A percentile compares a stretch with the other conserved stretches of the same genome.
Evolutionary conservation across 208 protist genomes (phyloP).

Genomic region (Trypanosomatidae sp.): DNA sequence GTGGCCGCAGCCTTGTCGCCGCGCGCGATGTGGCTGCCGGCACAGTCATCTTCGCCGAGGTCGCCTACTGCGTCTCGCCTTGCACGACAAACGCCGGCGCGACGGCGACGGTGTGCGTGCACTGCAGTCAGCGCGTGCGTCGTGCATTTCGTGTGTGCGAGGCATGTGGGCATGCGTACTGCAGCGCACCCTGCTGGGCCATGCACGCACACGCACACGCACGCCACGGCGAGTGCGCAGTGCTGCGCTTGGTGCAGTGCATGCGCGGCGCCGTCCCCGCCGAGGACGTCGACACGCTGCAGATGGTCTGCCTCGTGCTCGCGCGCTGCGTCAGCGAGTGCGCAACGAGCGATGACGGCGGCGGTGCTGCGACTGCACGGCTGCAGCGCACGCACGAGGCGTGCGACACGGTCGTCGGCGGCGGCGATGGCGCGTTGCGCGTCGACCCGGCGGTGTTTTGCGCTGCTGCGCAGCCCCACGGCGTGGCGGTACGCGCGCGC

Average conservation of each 20-base stretch:
- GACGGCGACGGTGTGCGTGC: slow-evolving; percentile 10
- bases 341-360: no score
- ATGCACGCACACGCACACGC: slow-evolving; percentile 1
- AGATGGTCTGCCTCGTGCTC: slow-evolving; percentile 9
- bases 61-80: slow-evolving; percentile 10
- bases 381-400: no score
- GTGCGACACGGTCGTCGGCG: no score
- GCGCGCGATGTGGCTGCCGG: slow-evolving; percentile 9
- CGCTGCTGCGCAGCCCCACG: no score
- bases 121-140: slow-evolving; percentile 5
- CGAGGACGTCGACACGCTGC: slow-evolving; percentile 18
- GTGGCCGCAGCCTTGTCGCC: slow-evolving; percentile 11
- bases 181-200: slow-evolving; percentile 6
- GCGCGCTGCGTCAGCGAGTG: slow-evolving; percentile 8
- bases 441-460: no score
- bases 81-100: not conserved
- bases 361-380: no score
- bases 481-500: no score
- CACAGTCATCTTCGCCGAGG: slow-evolving; percentile 13
- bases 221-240: slow-evolving; percentile 11
- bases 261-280: slow-evolving; percentile 2
- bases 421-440: no score
- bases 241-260: slow-evolving; percentile 5
- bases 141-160: slow-evolving; percentile 1
- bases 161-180: slow-evolving; percentile 7